These are phyloP conservation scores for Yamadazyma sp. DNA, from an alignment of 1,139 yeast genomes.

Conservation along the genomic window DNA sequence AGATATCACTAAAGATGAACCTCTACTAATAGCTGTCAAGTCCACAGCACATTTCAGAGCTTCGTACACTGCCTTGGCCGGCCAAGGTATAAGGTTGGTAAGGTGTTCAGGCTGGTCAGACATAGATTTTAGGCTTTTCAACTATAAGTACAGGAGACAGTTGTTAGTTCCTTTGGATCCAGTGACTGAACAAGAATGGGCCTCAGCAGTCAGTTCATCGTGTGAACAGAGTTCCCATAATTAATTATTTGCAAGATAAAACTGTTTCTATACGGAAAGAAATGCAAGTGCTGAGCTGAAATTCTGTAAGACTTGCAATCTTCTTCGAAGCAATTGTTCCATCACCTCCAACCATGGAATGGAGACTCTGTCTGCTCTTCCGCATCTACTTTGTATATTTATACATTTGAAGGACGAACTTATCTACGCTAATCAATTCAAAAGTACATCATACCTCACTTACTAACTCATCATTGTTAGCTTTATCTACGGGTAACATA, in stretches of 20 bases:
- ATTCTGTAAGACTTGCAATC: too few relatives aligned
- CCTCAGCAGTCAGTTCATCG: neutral
- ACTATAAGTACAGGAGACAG: conserved; percentile 1
- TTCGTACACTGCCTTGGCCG: conserved; percentile 8
- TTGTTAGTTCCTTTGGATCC: conserved; percentile 7
- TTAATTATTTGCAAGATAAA: too few relatives aligned
- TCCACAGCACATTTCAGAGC: conserved; percentile 12
- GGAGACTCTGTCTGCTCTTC: too few relatives aligned
- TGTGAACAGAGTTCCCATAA: neutral
- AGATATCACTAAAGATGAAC: conserved; percentile 6
- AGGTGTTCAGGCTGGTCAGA: conserved; percentile 6
- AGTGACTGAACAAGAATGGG: conserved; percentile 6
- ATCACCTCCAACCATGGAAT: too few relatives aligned
- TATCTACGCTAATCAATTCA: too few relatives aligned
- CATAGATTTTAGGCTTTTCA: conserved; percentile 1
- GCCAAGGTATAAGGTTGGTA: conserved; percentile 8
- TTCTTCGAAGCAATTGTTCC: too few relatives aligned
- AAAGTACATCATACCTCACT: too few relatives aligned
- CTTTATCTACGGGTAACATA: neutral
- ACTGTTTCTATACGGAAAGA: too few relatives aligned
- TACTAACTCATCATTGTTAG: too few relatives aligned
- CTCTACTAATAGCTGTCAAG: conserved; percentile 5
- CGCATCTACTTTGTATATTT: too few relatives aligned
- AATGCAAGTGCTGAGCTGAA: too few relatives aligned
- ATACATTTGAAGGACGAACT: too few relatives aligned